Percentiles rank a stretch among this genome's conserved stretches.
These are phyloP conservation scores for Nannochloropsis gaditana DNA, from an alignment of 108 stramenopile species.

Conservation along the genomic window DNA sequence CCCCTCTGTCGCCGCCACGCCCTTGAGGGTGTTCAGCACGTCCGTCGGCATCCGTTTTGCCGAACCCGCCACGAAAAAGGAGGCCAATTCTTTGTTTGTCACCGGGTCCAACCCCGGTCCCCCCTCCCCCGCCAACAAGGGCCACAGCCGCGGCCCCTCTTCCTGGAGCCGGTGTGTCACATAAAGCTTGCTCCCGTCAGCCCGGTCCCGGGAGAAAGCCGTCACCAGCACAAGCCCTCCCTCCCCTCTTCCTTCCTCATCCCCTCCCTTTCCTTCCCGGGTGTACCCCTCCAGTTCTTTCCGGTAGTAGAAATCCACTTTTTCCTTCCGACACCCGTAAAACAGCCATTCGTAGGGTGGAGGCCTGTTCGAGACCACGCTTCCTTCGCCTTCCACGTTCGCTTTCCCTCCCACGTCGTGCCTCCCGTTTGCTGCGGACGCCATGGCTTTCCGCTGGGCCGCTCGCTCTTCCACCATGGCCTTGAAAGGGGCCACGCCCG, in stretches of 20 bases:
- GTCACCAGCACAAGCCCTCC: slow-evolving; percentile 58
- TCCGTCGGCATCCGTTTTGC: slow-evolving; percentile 51
- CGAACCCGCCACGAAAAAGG: slow-evolving; percentile 45
- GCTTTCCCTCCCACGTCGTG: slow-evolving; percentile 56
- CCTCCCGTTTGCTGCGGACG: background rate
- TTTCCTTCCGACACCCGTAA: slow-evolving; percentile 50
- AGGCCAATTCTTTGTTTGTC: background rate
- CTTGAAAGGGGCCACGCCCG: slow-evolving; percentile 95
- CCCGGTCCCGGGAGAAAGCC: slow-evolving; percentile 58
- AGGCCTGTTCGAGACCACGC: slow-evolving; percentile 41
- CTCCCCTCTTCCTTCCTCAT: slow-evolving; percentile 35
- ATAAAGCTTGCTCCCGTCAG: slow-evolving; percentile 60
- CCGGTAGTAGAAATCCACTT: slow-evolving; percentile 62
- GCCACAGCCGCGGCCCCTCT: slow-evolving; percentile 42
- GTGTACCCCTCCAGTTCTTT: slow-evolving; percentile 60
- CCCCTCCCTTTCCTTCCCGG: slow-evolving; percentile 1
- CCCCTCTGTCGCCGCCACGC: slow-evolving; percentile 34
- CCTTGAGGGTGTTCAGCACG: slow-evolving; percentile 42
- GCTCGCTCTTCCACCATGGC: slow-evolving; percentile 66
- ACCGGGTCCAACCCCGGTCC: background rate
- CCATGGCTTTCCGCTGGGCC: slow-evolving; percentile 34
- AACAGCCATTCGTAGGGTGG: slow-evolving; percentile 40
- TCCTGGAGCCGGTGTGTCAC: slow-evolving; percentile 64
- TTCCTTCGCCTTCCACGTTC: slow-evolving; percentile 68
- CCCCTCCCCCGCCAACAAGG: slow-evolving; percentile 2